Evolutionary conservation across 2,329 filamentous ascomycete species (phyloP).

Genomic region (Aquanectria penicillioides): DNA sequence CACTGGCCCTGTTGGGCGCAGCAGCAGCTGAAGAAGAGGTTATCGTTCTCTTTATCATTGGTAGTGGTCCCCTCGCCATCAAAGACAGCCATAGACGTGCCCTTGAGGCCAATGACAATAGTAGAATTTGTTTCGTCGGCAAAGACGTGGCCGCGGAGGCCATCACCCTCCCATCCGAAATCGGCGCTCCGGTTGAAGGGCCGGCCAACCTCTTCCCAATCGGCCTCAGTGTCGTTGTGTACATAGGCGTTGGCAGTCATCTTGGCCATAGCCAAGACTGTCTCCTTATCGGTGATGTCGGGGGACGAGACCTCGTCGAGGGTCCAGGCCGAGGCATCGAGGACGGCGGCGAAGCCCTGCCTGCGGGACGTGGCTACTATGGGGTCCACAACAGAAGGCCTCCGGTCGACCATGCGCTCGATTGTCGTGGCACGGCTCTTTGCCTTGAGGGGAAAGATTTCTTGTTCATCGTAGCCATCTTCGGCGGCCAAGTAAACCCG

Average conservation of each 20-base stretch:
- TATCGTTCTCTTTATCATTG: constrained; percentile 98
- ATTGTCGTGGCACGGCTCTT: constrained; percentile 76
- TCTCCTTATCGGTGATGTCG: constrained; percentile 86
- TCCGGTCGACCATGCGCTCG: constrained; percentile 82
- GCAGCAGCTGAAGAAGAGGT: constrained; percentile 97
- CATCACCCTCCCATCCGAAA: constrained; percentile 93
- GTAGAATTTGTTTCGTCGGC: constrained; percentile 87
- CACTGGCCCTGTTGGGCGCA: constrained; percentile 93
- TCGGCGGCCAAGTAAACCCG: constrained; percentile 70
- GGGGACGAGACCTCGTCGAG: constrained; percentile 82
- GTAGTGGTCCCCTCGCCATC: constrained; percentile 97
- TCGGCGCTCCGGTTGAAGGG: constrained; percentile 87
- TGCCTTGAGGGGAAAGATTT: constrained; percentile 64
- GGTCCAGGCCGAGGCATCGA: constrained; percentile 83
- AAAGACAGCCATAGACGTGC: constrained; percentile 89
- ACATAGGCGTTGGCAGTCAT: constrained; percentile 95
- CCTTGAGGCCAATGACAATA: constrained; percentile 91
- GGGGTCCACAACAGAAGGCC: constrained; percentile 79
- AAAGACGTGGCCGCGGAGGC: constrained; percentile 91
- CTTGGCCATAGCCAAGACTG: constrained; percentile 82
- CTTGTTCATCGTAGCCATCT: constrained; percentile 63
- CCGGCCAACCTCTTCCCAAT: constrained; percentile 84
- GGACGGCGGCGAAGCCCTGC: constrained; percentile 72
- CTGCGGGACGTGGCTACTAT: constrained; percentile 78
- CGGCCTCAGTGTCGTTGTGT: constrained; percentile 72